These are phyloP conservation scores for Vachellia pachyceras DNA, from an alignment of 306 rosid genomes.

Conservation along the genomic window DNA sequence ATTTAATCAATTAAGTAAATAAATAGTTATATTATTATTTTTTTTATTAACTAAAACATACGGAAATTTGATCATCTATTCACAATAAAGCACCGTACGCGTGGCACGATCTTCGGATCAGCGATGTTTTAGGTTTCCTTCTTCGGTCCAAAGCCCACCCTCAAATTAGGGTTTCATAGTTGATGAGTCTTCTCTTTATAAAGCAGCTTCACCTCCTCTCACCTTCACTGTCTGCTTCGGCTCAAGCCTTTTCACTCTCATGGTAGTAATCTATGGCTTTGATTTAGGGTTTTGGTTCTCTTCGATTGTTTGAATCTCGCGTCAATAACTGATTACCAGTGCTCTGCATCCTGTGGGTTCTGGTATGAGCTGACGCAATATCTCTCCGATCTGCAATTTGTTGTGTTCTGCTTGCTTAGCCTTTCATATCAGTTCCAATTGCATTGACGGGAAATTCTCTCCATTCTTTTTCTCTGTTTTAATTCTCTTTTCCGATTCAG, in stretches of 20 bases:
- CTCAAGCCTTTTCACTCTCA: background rate
- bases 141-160: background rate
- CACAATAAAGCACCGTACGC: background rate
- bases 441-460: conserved; percentile 36
- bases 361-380: conserved; percentile 62
- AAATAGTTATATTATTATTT: too few relatives aligned
- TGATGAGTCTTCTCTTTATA: conserved; percentile 14
- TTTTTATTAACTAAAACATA: too few relatives aligned
- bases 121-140: background rate
- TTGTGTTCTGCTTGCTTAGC: background rate
- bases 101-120: conserved; percentile 8
- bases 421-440: conserved; percentile 23
- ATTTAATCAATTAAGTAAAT: too few relatives aligned
- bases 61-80: too few relatives aligned
- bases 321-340: conserved; percentile 59
- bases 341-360: conserved; percentile 35
- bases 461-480: background rate
- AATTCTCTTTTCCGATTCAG: background rate
- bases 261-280: too few relatives aligned
- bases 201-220: background rate
- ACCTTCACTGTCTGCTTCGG: background rate
- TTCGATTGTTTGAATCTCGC: conserved; percentile 12
- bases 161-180: conserved; percentile 46
- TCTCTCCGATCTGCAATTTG: conserved; percentile 39
- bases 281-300: background rate